Base-by-base conservation (phyloP, 495 filamentous ascomycete genomes). In the Penicillium cosmopolitanum region DNA sequence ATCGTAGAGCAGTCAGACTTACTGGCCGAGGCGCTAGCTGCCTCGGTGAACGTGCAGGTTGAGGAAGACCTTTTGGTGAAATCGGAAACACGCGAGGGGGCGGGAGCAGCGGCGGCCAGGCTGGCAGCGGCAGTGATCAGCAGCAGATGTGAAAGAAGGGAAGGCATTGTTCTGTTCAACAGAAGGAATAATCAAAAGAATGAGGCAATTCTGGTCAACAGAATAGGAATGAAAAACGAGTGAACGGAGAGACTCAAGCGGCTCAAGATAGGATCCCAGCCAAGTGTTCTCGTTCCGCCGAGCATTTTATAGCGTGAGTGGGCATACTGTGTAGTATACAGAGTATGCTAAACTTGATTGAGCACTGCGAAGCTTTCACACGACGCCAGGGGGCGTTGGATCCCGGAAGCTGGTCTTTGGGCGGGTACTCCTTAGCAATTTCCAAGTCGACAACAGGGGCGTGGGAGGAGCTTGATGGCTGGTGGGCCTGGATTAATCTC, bases 1-100 rank as follows among this genome's bases (percentile, higher is more conserved):
- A 85, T 83, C 6, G 78, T 80, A 0, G 81, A 74, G 69, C 82
- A 85, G 13, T 84, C 77, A 31, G 73, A 72, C 55, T 71, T 69
- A 56, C 65, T 77, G 4, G 74, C 80, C 3, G 60, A 61, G n/a
- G 70, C 64, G 57, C 15, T 51, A 36, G 16, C 61, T 58, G 34
- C 64, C 64, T 48, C 46, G 4, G 64, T 64, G 43, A 67, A 67
- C 2, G 64, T 67, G 25, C 64, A 67, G 28, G 38, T 58, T 4
- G 55, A 57, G 15, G 55, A 57, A 12, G 55, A 51, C 35, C 38
- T 23, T 34, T 51, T 51, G 36, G 38, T 51, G 33, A 51, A 18
- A 5, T 42, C 46, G 21, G 48, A 51, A 11, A 44, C 34, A 4
- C 36, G 55, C 47, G 55, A 57, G 1, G 55, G 46, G 4, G 55